Percentiles rank a stretch among this genome's conserved stretches.
Conservation (phyloP, 345 rosid species). For the Eutrema japonicum region DNA sequence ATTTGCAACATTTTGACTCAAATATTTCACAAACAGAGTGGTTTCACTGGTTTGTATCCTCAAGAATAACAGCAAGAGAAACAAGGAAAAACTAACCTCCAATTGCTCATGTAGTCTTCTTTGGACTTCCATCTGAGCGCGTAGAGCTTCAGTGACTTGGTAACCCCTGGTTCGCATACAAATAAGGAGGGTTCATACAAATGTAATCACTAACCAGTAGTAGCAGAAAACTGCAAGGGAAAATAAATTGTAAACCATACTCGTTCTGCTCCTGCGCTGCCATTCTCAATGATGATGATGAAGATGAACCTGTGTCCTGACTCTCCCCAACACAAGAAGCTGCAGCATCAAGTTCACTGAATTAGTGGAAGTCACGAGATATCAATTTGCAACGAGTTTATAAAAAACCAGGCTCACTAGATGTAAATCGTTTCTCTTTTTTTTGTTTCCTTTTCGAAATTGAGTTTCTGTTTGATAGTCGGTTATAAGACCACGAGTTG, state of each 20-base stretch:
- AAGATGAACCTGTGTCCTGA: constrained; percentile 87
- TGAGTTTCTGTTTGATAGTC: background rate
- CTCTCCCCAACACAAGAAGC: constrained; percentile 80
- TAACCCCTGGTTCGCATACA: constrained; percentile 62
- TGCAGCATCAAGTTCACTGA: constrained; percentile 42
- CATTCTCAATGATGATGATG: constrained; percentile 70
- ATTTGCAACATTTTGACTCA: background rate
- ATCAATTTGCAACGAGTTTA: too few relatives aligned
- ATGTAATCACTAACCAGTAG: background rate
- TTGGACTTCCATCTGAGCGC: constrained; percentile 99
- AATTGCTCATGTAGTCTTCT: constrained; percentile 93
- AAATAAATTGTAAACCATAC: constrained; percentile 52
- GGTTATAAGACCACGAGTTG: background rate
- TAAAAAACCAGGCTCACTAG: background rate
- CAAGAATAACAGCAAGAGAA: constrained; percentile 1
- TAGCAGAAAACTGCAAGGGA: constrained; percentile 2
- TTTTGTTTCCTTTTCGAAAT: background rate
- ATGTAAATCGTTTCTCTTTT: background rate
- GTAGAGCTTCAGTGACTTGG: constrained; percentile 95
- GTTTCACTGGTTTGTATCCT: background rate
- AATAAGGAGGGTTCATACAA: constrained; percentile 23
- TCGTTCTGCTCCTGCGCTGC: constrained; percentile 76
- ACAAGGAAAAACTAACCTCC: constrained; percentile 62
- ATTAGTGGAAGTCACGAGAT: constrained; percentile 5
- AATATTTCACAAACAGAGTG: too few relatives aligned